Evolutionary conservation across 2,329 filamentous ascomycete species (phyloP).

Genomic region (Sphaerulina populicola): DNA sequence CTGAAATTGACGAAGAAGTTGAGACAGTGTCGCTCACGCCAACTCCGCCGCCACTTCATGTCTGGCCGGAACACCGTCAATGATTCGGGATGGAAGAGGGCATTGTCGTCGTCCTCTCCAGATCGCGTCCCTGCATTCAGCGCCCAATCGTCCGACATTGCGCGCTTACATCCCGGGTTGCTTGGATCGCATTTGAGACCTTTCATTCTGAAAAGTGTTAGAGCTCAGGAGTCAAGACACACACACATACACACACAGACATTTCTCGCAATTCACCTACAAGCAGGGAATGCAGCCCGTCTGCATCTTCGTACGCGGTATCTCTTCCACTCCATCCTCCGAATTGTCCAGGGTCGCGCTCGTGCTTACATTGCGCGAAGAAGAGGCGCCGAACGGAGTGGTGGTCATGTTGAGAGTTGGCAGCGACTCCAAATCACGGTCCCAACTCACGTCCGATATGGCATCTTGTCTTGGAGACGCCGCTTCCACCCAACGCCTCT

Average conservation of each 20-base stretch:
- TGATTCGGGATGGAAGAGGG: conserved; percentile 7
- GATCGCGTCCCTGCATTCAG: conserved; percentile 19
- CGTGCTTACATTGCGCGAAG: conserved; percentile 12
- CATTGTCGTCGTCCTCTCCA: conserved; percentile 17
- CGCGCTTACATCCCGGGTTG: conserved; percentile 24
- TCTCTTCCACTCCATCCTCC: conserved; percentile 18
- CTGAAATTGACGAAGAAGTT: conserved; percentile 36
- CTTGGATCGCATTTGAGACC: conserved; percentile 26
- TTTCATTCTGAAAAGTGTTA: conserved; percentile 20
- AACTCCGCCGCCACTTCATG: conserved; percentile 28
- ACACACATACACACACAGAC: background rate
- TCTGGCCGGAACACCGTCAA: conserved; percentile 23
- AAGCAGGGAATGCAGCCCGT: conserved; percentile 31
- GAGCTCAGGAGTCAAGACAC: background rate
- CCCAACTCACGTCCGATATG: conserved; percentile 6
- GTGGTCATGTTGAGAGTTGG: conserved; percentile 3
- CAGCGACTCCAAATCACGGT: conserved; percentile 8
- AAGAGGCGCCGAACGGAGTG: conserved; percentile 8
- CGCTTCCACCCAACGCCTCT: conserved; percentile 19
- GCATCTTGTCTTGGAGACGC: conserved; percentile 11
- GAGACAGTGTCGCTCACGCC: conserved; percentile 30
- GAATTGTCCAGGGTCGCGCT: conserved; percentile 2
- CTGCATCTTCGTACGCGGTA: conserved; percentile 24
- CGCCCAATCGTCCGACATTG: conserved; percentile 28
- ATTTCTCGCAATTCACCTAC: conserved; percentile 16